Base-by-base conservation (phyloP, 352 stramenopile genomes). In the Globisporangium barbulae region DNA sequence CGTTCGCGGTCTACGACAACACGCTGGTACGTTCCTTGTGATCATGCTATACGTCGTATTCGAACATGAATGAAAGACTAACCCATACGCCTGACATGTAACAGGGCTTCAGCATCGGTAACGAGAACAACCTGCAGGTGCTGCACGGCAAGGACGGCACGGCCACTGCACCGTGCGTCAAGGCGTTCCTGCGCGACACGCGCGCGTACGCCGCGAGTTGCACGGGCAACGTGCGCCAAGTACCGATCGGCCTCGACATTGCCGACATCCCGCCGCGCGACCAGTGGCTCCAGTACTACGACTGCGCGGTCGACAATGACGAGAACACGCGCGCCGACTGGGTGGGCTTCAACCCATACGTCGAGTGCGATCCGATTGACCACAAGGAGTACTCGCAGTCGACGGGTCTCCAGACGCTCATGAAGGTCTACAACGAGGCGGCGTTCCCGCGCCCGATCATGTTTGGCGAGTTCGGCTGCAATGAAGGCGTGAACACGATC, bases 381-480 rank as follows among this genome's bases (percentile, higher is more conserved):
- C 71, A 92, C 72, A 52, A 71, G 3, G 42, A 74, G 56, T 91
- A 90, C 64, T 68, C 54, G 13, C 63, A 90, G 55, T 88, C 82
- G 3, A 78, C 66, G 8, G 84, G 84, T 1, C 72, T 91, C 9
- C 72, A 88, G 62, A 77, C 69, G 28, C 77, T 93, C 52, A 88
- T 91, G 81, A 55, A 59, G 8, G 80, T 87, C 47, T 93, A 90
- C 63, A 64, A 22, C 63, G 7, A 62, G 73, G 13, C 71, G 68
- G 10, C 67, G 9, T 88, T 88, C 64, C 73, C 78, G 25, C 77
- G 73, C 2, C 80, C 81, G 2, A 68, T 93, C 56, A 86, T 93
- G 72, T 88, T 93, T 53, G 79, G 79, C 41, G 84, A 93, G 64
- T 93, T 86, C 53, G 84, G 84, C 9, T 93, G 84, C 70, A 91